Evolutionary conservation across 2,329 filamentous ascomycete genomes (phyloP), one percentile per base, ranked within the genome.

Genomic region (Fusarium mexicanum): DNA sequence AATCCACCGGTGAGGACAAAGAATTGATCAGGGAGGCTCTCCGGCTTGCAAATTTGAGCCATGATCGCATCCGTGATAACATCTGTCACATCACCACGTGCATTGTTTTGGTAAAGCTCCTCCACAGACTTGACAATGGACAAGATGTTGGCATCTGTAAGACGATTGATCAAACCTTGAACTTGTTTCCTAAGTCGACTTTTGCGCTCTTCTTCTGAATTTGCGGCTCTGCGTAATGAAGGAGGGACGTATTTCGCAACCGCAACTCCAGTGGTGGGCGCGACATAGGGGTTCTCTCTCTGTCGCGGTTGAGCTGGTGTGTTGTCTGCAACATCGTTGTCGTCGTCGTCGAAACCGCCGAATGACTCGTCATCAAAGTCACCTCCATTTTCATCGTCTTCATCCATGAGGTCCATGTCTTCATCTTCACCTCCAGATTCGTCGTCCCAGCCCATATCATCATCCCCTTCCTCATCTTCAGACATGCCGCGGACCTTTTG

Each of bases 1-100:
- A 98, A 98, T 9, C 95, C 96, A 43, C 95, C 95, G 64, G 95
- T 93, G 17, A 98, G 89, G 59, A 98, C 94, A 62, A 98, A 90
- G 76, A 98, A 97, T 0, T 95, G 96, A 76, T 98, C 96, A 10
- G 93, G 91, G 5, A 98, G 86, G 48, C 87, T 91, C 31, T 95
- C 93, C 12, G 91, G 90, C 76, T 97, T 94, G 77, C 91, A 92
- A 37, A 98, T 89, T 67, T 96, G 89, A n/a, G 90, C 89, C 69
- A 98, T 87, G 2, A 98, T 85, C 4, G 96, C 86, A 71, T 95
- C 91, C 7, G 95, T 90, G 5, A 98, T 85, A 0, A 91, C 92
- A 2, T 93, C 91, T 2, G 94, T 98, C 51, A 98, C 94, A 78
- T 95, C 91, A 71, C 96, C 94, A n/a, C 96, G 91, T 2, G 96